Evolutionary conservation across 1,139 yeast species (phyloP), one percentile per base, ranked within the genome.

Genomic region (Kluyveromyces sp.): DNA sequence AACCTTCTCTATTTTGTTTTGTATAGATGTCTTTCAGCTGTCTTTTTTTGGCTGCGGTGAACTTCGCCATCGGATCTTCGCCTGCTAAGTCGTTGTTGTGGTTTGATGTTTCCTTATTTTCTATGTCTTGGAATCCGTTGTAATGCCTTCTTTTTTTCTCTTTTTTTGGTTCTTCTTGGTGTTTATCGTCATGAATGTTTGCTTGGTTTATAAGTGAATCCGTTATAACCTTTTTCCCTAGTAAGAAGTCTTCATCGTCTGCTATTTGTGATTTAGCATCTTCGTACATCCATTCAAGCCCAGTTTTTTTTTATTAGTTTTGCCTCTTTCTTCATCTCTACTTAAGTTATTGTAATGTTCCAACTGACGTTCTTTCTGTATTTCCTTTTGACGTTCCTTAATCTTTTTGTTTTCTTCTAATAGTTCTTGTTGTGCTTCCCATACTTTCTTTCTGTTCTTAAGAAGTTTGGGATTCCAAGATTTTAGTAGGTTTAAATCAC

Each of bases 391-490:
- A 39, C 84, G 70, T 56, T 82, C 82, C 50, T 79, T 74, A 38
- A 83, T 79, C 57, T 77, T 76, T 57, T 79, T 77, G 47, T 83
- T 77, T 59, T 88, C 95, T 31, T 78, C 77, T 7, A 88, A 69
- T 26, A 86, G 81, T 45, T 82, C 83, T 59, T 88, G 90, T 60
- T 92, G 97, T 48, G 73, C 75, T 56, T 81, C 74, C 95, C 95
- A 85, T 33, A 90, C 92, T 60, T 82, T 84, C 56, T 81, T 83
- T 66, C 84, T 90, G 71, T 92, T 92, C 66, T 85, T 85, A 57
- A 85, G 71, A 44, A 87, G 72, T 38, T 86, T 90, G 3, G 97
- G 97, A 64, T 90, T 89, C 97, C 97, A 92, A 50, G 97, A 90
- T 65, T 92, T 92, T 67, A 90, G 84, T 49, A 89, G 67, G 63